Conservation (phyloP, 768 basidiomycete genomes). For the Rhizopogon salebrosus region DNA sequence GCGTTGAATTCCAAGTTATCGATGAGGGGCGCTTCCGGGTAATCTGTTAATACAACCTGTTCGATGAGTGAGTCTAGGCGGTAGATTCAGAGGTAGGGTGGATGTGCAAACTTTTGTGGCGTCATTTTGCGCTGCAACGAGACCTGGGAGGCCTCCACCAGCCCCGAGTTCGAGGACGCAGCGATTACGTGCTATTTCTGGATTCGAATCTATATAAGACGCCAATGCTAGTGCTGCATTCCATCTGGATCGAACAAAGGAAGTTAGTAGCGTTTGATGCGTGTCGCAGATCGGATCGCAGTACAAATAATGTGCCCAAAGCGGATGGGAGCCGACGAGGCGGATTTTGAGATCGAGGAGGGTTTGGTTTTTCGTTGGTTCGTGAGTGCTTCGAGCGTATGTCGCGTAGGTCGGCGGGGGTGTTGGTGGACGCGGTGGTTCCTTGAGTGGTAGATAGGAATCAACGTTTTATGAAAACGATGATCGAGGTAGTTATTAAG, state of each 20-base stretch:
- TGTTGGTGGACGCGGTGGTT: slow-evolving; percentile 61
- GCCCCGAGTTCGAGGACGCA: slow-evolving; percentile 87
- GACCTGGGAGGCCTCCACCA: slow-evolving; percentile 83
- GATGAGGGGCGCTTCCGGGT: slow-evolving; percentile 75
- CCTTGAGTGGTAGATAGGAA: slow-evolving; percentile 26
- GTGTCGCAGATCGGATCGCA: background rate
- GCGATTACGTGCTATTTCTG: slow-evolving; percentile 37
- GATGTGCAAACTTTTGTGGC: slow-evolving; percentile 49
- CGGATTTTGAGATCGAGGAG: slow-evolving; percentile 45
- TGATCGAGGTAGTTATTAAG: background rate
- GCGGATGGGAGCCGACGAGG: slow-evolving; percentile 73
- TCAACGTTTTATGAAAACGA: background rate
- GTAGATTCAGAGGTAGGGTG: background rate
- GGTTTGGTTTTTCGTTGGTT: slow-evolving; percentile 26
- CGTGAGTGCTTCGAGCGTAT: slow-evolving; percentile 35
- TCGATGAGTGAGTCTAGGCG: background rate
- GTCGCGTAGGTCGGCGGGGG: slow-evolving; percentile 53
- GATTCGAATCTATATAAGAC: slow-evolving; percentile 56
- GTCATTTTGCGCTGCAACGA: slow-evolving; percentile 67
- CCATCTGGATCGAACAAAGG: slow-evolving; percentile 48
- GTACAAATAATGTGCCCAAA: slow-evolving; percentile 81
- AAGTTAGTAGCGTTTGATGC: background rate
- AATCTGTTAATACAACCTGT: slow-evolving; percentile 86
- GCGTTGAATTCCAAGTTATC: slow-evolving; percentile 75
- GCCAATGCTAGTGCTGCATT: slow-evolving; percentile 75